Evolutionary conservation across 2,329 filamentous ascomycete species (phyloP).

Genomic region (Chrysoporthe deuterocubensis): DNA sequence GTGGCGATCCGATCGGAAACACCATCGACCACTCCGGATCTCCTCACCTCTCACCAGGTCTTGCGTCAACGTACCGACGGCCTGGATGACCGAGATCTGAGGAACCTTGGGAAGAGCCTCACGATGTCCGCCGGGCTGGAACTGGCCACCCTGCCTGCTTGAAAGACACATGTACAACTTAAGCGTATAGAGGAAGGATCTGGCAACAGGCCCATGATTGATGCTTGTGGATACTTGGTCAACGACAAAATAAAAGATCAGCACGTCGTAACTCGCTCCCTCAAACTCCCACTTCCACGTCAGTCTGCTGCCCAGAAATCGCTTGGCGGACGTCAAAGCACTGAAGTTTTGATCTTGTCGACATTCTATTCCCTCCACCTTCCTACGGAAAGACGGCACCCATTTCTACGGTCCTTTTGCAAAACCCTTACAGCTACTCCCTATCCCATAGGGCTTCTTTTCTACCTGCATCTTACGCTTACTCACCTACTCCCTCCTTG

Average conservation of each 20-base stretch:
- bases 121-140: not conserved
- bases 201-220: no score
- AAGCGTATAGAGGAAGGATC: not conserved
- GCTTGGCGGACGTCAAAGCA: not conserved
- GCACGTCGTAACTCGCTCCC: not conserved
- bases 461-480: no score
- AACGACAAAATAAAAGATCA: no score
- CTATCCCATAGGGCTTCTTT: no score
- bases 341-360: not conserved
- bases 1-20: conserved; percentile 15
- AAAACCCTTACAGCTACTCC: no score
- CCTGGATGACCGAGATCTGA: not conserved
- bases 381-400: not conserved
- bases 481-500: no score
- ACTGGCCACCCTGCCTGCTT: not conserved
- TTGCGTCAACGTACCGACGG: not conserved
- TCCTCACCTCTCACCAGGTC: not conserved
- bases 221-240: no score
- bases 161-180: not conserved
- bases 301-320: not conserved
- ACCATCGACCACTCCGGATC: not conserved
- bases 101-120: conserved; percentile 2
- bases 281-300: not conserved
- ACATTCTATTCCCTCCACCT: not conserved
- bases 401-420: not conserved